These are phyloP conservation scores for Leptographium flavum DNA, from an alignment of 2,329 filamentous ascomycete species.

Conservation along the genomic window DNA sequence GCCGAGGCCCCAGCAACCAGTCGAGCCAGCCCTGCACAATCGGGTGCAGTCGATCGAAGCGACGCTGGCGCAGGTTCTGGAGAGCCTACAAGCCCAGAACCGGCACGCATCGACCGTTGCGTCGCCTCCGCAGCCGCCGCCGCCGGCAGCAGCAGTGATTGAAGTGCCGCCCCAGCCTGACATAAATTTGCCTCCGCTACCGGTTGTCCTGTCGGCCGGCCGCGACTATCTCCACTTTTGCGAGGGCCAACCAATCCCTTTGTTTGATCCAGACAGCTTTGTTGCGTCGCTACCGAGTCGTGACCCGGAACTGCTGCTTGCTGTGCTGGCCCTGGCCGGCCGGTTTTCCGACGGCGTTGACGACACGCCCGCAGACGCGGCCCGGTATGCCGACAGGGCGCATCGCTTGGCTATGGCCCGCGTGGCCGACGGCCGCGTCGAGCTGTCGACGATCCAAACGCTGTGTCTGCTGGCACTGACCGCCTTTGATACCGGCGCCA, in stretches of 20 bases:
- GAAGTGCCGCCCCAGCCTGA: not conserved
- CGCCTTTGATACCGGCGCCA: not conserved
- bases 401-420: slow-evolving; percentile 1
- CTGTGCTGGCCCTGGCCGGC: not conserved
- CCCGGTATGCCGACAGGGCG: too few relatives aligned
- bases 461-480: slow-evolving; percentile 1
- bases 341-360: not conserved
- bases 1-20: too few relatives aligned
- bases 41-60: not conserved
- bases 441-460: slow-evolving; percentile 5
- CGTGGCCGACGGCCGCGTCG: slow-evolving; percentile 1
- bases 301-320: not conserved
- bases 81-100: not conserved
- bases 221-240: slow-evolving; percentile 1
- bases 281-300: not conserved
- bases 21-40: not conserved
- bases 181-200: not conserved
- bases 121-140: not conserved
- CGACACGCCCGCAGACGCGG: not conserved
- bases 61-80: not conserved
- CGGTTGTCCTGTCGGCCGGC: not conserved
- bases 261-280: slow-evolving; percentile 1
- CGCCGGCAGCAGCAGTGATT: not conserved
- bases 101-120: not conserved
- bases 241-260: slow-evolving; percentile 1